Evolutionary conservation across 495 filamentous ascomycete species (phyloP).

Genomic region (Sporormia fimetaria): DNA sequence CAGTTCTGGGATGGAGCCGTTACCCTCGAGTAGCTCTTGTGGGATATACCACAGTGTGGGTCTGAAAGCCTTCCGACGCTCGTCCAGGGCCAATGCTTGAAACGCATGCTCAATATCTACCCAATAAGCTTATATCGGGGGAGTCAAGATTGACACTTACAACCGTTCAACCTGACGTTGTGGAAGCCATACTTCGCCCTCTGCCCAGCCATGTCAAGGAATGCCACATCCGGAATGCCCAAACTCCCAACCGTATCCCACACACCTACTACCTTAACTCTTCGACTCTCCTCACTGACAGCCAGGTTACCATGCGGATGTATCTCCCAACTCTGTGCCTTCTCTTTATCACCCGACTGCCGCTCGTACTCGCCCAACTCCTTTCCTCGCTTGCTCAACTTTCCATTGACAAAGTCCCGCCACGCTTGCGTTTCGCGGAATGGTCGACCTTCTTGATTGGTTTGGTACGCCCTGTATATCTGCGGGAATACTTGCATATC

Average conservation of each 20-base stretch:
- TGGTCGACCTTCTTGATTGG: slow-evolving; percentile 8
- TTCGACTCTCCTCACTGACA: slow-evolving; percentile 11
- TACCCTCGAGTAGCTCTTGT: slow-evolving; percentile 18
- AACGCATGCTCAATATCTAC: slow-evolving; percentile 45
- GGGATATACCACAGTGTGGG: slow-evolving; percentile 45
- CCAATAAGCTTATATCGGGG: slow-evolving; percentile 4
- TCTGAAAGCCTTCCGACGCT: slow-evolving; percentile 40
- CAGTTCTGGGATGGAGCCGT: slow-evolving; percentile 27
- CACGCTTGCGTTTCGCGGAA: slow-evolving; percentile 17
- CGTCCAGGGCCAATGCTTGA: slow-evolving; percentile 50
- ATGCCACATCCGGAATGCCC: slow-evolving; percentile 27
- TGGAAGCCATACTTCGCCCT: slow-evolving; percentile 21
- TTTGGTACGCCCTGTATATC: slow-evolving; percentile 29
- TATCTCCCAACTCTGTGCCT: slow-evolving; percentile 13
- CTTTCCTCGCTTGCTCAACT: slow-evolving; percentile 5
- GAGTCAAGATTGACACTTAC: slow-evolving; percentile 1
- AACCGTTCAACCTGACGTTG: slow-evolving; percentile 19
- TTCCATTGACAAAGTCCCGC: slow-evolving; percentile 16
- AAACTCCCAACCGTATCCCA: slow-evolving; percentile 49
- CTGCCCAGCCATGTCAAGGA: slow-evolving; percentile 6
- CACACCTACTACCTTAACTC: slow-evolving; percentile 44
- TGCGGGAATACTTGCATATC: slow-evolving; percentile 29
- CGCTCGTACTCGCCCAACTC: neutral
- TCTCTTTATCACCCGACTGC: neutral
- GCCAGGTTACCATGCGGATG: slow-evolving; percentile 8